Base-by-base conservation (phyloP, 495 filamentous ascomycete species). In the Penicillium coffeae region DNA sequence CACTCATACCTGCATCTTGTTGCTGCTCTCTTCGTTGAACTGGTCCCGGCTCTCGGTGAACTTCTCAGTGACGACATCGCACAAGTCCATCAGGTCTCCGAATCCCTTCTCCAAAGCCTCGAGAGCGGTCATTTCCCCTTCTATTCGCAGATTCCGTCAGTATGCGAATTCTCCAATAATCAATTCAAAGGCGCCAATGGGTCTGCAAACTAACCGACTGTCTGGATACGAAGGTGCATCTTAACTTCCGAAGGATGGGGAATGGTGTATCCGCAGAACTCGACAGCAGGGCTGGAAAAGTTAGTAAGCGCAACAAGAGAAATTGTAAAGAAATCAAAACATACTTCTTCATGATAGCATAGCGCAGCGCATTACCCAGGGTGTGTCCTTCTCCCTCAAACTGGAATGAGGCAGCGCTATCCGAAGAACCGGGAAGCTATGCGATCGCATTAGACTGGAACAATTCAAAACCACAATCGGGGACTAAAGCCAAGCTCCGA, bases 271-370 rank as follows among this genome's bases (percentile, higher is more conserved):
- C 91, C 93, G 71, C 94, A 97, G 70, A 98, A 93, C 60, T 98
- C 93, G 27, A 98, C 93, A 36, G 88, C 80, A 27, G 93, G 93
- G 64, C 49, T 52, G 32, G 9, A 34, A 7, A 16, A 22, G 33
- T 47, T 10, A 47, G 34, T 37, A 22, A 42, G 6, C 20, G 3
- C 15, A 8, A 18, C 43, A 15, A 7, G 12, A 35, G 9, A 10
- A 27, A 38, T 21, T 22, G n/a, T n/a, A 15, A 13, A 21, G 39
- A 10, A 22, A 21, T 34, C 13, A 0, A 27, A 20, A 66, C 78
- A 47, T 72, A 96, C 93, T 98, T 98, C 72, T 95, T 96, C 90
- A 96, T 96, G 56, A 97, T 96, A 51, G 95, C 85, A 63, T 86
- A 96, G 53, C 93, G 78, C 50, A 98, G 74, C 4, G 92, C 89